Conservation (phyloP, 306 rosid genomes). For the Trifolium subterraneum region DNA sequence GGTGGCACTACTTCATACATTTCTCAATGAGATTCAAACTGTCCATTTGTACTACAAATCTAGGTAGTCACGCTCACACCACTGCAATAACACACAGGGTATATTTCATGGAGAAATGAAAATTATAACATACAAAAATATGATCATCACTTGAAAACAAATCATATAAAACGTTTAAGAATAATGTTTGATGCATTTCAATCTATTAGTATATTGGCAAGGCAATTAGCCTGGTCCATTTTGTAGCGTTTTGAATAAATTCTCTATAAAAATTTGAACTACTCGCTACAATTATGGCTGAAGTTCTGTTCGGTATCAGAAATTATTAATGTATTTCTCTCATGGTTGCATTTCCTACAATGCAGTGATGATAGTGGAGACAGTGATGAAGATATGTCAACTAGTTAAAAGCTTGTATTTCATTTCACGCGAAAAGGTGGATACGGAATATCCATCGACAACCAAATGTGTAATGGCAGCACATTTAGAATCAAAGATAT, state of each 20-base stretch:
- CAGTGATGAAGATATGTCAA: constrained; percentile 66
- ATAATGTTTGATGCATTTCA: background rate
- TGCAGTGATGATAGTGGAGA: constrained; percentile 89
- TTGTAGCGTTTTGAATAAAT: background rate
- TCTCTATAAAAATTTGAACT: background rate
- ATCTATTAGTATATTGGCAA: background rate
- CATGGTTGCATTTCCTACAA: constrained; percentile 31
- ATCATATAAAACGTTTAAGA: background rate
- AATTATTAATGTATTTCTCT: constrained; percentile 16
- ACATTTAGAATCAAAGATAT: constrained; percentile 27
- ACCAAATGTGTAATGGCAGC: constrained; percentile 37
- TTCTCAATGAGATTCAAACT: background rate
- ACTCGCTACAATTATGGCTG: background rate
- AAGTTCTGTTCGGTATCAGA: background rate
- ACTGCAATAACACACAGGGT: background rate
- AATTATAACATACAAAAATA: background rate
- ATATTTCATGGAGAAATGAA: background rate
- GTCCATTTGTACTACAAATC: background rate
- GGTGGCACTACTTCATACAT: background rate
- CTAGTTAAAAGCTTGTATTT: constrained; percentile 50
- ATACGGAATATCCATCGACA: background rate
- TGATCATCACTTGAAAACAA: background rate
- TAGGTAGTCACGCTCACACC: background rate
- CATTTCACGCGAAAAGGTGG: constrained; percentile 20
- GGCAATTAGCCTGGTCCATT: too few species aligned